Base-by-base conservation (phyloP, 306 rosid species). In the Prunus mira region DNA sequence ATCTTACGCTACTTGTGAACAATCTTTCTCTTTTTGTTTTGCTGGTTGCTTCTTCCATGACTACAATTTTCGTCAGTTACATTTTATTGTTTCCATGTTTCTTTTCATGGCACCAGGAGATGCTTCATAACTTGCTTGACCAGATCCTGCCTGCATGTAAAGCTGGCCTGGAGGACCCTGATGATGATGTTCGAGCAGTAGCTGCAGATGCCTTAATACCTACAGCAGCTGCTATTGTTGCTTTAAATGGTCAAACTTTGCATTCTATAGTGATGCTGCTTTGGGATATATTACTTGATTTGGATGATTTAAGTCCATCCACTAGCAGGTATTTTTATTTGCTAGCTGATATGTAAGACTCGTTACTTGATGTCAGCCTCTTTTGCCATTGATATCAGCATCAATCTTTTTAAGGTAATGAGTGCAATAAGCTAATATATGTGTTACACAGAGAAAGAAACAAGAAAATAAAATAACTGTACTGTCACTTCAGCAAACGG, bases 201-300 rank as follows among this genome's bases (percentile, higher is more conserved):
- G 97, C 98, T 78, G 98, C 98, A n/a, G 98, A 95, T 81, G 97
- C 98, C 73, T 84, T 95, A 73, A 85, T 95, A 80, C 98, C 98
- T 25, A 90, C 96, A 56, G 91, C 97, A 56, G 86, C 91, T 78
- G 84, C 92, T 75, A 86, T 95, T 86, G 98, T 95, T 76, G 81
- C 91, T 58, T 82, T 90, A 69, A 91, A 88, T 80, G 95, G 89
- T 84, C 91, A 84, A 70, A 86, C 88, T 24, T 76, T 95, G 86
- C 91, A 89, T 85, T 87, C 92, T 80, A 88, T 95, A 74, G 96
- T 95, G 84, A 92, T 92, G 93, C 84, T 95, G 51, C 90, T 95
- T 54, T 95, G 98, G 98, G 97, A 95, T 75, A 95, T 95, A 78
- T 77, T 95, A 46, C 97, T 95, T 83, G 98, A 95, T 83, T 89